Percentiles rank a stretch among this genome's conserved stretches.
These are phyloP conservation scores for Penicillium nordicum DNA, from an alignment of 2,329 filamentous ascomycete species.

Conservation along the genomic window DNA sequence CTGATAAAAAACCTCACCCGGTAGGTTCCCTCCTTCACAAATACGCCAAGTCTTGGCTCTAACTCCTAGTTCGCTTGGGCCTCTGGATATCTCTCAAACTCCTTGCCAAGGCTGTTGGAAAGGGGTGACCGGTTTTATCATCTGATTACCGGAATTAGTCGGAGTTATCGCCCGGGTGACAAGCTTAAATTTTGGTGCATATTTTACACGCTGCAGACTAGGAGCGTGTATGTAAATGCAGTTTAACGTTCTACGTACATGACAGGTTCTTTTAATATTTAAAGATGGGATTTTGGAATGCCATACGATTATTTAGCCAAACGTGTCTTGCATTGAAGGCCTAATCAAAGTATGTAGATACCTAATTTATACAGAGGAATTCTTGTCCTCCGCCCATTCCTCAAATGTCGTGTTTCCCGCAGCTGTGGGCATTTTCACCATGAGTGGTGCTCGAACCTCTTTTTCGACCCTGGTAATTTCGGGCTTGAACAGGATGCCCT, in stretches of 20 bases:
- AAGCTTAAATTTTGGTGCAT: background rate
- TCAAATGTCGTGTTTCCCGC: background rate
- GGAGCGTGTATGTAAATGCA: background rate
- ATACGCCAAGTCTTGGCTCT: slow-evolving; percentile 1
- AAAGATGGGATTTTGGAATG: background rate
- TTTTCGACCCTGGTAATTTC: slow-evolving; percentile 21
- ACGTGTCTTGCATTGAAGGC: background rate
- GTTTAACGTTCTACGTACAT: background rate
- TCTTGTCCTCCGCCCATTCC: slow-evolving; percentile 1
- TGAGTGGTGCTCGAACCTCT: slow-evolving; percentile 43
- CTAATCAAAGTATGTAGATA: background rate
- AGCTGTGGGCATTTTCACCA: slow-evolving; percentile 41
- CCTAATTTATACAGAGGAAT: background rate
- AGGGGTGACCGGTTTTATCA: background rate
- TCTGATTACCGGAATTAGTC: background rate
- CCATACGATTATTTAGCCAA: background rate
- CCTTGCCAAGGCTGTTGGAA: background rate
- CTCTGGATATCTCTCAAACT: background rate
- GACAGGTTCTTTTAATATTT: background rate
- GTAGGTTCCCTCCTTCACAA: background rate
- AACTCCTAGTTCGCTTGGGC: background rate
- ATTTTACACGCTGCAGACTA: background rate
- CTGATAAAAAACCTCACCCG: background rate
- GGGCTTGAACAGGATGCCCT: slow-evolving; percentile 41
- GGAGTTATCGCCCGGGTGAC: background rate